A percentile compares a stretch with the other conserved stretches of the same genome.
These are phyloP conservation scores for Gelatoporia subvermispora DNA, from an alignment of 768 basidiomycete species.

Conservation along the genomic window DNA sequence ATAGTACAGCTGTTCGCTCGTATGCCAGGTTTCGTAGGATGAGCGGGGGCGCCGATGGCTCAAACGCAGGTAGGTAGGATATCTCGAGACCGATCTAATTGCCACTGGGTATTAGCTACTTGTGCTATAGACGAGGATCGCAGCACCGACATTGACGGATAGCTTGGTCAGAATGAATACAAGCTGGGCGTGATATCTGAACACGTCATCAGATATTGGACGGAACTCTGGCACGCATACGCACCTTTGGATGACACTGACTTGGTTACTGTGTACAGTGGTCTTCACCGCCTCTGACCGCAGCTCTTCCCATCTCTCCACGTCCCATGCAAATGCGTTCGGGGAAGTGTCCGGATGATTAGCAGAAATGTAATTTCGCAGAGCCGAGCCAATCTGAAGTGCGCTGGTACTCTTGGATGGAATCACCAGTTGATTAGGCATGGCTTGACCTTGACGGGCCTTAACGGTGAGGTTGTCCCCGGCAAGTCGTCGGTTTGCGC, in stretches of 20 bases:
- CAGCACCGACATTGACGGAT: constrained; percentile 62
- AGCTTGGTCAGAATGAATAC: constrained; percentile 80
- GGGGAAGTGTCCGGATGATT: constrained; percentile 70
- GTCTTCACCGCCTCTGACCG: constrained; percentile 52
- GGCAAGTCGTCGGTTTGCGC: too few species aligned
- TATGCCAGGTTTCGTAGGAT: constrained; percentile 72
- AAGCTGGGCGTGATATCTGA: constrained; percentile 89
- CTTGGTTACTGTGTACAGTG: constrained; percentile 50
- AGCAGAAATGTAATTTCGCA: constrained; percentile 60
- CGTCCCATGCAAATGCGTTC: constrained; percentile 78
- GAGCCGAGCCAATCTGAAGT: constrained; percentile 47
- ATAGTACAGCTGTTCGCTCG: constrained; percentile 74
- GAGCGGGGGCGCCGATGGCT: constrained; percentile 49
- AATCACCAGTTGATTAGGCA: constrained; percentile 75
- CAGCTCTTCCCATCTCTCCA: constrained; percentile 63
- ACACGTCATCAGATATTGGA: constrained; percentile 1
- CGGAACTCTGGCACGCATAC: constrained; percentile 22
- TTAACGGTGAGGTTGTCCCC: too few species aligned
- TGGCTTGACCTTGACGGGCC: constrained; percentile 19
- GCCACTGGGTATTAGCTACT: constrained; percentile 5
- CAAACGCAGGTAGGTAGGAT: constrained; percentile 71
- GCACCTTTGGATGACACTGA: constrained; percentile 53
- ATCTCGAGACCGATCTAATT: constrained; percentile 65
- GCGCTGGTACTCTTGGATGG: constrained; percentile 70
- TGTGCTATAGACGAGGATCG: constrained; percentile 1